Evolutionary conservation across 2,329 filamentous ascomycete genomes (phyloP).

Genomic region (Zasmidium cellare): DNA sequence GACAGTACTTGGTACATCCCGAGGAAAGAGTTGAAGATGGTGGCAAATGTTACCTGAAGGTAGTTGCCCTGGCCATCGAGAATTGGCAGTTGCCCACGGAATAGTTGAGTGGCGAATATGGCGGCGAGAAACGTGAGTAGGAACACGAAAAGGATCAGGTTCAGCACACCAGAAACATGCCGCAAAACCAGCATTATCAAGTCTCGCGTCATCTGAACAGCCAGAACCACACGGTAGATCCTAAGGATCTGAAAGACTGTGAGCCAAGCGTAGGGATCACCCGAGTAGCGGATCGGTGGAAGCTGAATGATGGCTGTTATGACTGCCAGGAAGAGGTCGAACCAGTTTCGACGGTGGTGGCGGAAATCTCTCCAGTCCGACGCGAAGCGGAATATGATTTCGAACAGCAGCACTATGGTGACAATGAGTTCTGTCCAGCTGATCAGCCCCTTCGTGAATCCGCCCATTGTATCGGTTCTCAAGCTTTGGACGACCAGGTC

Average conservation of each 20-base stretch:
- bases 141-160: conserved; percentile 95
- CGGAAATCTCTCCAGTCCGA: conserved; percentile 82
- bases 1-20: conserved; percentile 98
- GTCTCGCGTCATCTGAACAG: conserved; percentile 81
- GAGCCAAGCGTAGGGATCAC: conserved; percentile 78
- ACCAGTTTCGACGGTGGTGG: conserved; percentile 69
- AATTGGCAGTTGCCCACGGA: conserved; percentile 76
- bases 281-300: conserved; percentile 72
- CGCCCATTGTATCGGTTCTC: conserved; percentile 75
- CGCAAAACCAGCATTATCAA: conserved; percentile 85
- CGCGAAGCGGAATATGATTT: conserved; percentile 77
- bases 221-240: conserved; percentile 87
- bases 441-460: conserved; percentile 63
- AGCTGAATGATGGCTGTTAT: conserved; percentile 83
- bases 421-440: conserved; percentile 70
- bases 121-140: conserved; percentile 90
- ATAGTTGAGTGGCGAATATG: conserved; percentile 90
- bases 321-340: conserved; percentile 78
- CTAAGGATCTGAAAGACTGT: conserved; percentile 91
- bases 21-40: conserved; percentile 92
- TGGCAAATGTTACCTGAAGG: conserved; percentile 75
- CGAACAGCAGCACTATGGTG: conserved; percentile 74
- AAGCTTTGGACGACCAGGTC: conserved; percentile 78
- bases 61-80: conserved; percentile 60
- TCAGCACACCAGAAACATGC: conserved; percentile 87